phyloP scores from a whole-genome alignment of 805 yeast genomes.

The Wickerhamiella cacticola region DNA sequence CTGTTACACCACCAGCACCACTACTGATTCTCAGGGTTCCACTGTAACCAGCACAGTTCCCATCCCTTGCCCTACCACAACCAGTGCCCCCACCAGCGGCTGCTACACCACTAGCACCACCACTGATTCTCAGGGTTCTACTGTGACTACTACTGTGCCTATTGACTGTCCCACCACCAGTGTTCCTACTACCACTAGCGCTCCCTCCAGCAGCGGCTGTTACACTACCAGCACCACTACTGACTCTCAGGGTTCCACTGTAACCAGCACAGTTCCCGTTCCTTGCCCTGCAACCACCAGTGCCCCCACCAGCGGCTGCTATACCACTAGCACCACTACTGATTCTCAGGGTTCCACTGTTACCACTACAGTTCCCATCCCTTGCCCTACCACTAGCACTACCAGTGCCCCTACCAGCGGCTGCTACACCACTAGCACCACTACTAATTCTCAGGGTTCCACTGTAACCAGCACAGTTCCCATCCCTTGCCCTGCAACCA shows the following conservation, averaged over 20 bases:
- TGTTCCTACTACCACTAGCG: not conserved
- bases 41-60: too few species aligned
- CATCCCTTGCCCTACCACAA: not conserved
- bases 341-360: too few species aligned
- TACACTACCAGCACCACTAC: not conserved
- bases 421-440: not conserved
- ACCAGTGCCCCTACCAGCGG: not conserved
- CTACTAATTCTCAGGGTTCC: not conserved
- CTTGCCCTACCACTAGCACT: not conserved
- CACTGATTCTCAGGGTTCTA: not conserved
- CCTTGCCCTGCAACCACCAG: not conserved
- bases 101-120: not conserved
- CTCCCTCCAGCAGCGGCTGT: not conserved
- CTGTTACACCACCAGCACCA: not conserved
- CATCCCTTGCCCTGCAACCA: not conserved
- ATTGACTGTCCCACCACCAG: not conserved
- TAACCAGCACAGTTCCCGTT: not conserved
- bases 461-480: not conserved
- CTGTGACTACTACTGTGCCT: conserved; percentile 2
- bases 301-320: too few species aligned
- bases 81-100: not conserved
- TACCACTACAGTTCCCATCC: not conserved
- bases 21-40: not conserved
- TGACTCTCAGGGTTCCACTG: not conserved
- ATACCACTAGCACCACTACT: not conserved